Base-by-base conservation (phyloP, 2,329 filamentous ascomycete genomes). In the Apiospora malaysiana region DNA sequence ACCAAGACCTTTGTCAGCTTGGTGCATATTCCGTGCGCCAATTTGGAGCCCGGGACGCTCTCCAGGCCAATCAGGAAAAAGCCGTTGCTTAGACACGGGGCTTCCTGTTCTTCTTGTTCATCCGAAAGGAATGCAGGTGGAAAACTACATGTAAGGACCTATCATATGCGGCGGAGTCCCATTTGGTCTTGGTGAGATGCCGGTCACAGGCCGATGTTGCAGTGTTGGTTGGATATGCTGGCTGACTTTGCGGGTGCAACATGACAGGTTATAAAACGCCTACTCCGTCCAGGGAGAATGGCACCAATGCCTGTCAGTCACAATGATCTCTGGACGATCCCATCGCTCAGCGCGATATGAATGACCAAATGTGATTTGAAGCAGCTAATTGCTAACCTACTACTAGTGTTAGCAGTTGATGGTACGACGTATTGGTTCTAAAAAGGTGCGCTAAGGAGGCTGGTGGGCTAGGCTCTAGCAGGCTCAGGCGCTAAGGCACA, bases 261-360 rank as follows among this genome's bases (percentile, higher is more conserved):
- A 59, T 59, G 27, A 59, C 21, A 59, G 51, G 51, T 59, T 32
- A 59, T 18, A 59, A 37, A 59, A 18, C 16, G 25, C 42, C 12
- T 16, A 16, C 16, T 18, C 8, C 6, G 51, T 25, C 9, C n/a
- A 16, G 2, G 12, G 3, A 45, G 42, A 16, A 16, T 45, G 16
- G 42, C 23, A 5, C 21, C 18, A 16, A 21, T 32, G 25, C 27
- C 25, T 27, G 25, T 25, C 27, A 56, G 51, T 18, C 25, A 21
- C 27, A 27, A 37, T 59, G 51, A 59, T 59, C 27, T 59, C 51
- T 25, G 51, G 51, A 59, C 21, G 25, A 59, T 59, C 27, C 49
- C 51, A 37, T 59, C 27, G 21, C 51, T 21, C 27, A 21, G 51
- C 51, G 18, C 27, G 32, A 59, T 21, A n/a, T 37, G 14, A 59